A percentile compares a stretch with the other conserved stretches of the same genome.
phyloP scores from a whole-genome alignment of 352 stramenopile species.

The Globisporangium rhizosaccharum region DNA sequence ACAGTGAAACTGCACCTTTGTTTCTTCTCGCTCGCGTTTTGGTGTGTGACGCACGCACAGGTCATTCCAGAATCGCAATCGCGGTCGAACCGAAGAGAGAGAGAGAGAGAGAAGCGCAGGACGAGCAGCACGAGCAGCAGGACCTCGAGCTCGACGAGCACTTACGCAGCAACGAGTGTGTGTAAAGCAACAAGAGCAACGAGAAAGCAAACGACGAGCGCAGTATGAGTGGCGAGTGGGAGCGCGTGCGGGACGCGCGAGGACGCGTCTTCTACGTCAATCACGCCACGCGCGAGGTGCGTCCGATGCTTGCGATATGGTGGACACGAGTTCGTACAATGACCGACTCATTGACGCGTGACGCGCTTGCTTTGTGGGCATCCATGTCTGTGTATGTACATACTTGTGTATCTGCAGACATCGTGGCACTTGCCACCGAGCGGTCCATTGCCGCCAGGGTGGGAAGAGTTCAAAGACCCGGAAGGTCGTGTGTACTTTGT shows the following conservation, averaged over 20 bases:
- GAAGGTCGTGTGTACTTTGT: constrained; percentile 81
- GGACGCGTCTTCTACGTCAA: constrained; percentile 87
- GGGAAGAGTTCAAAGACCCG: constrained; percentile 73
- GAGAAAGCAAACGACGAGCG: neutral
- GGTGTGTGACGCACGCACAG: neutral
- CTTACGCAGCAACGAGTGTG: neutral
- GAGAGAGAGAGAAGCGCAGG: constrained; percentile 2
- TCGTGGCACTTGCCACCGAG: constrained; percentile 72
- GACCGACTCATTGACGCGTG: neutral
- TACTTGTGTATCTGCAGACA: constrained; percentile 32
- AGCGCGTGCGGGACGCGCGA: constrained; percentile 76
- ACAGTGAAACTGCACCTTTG: too few relatives aligned
- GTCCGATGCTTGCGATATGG: neutral
- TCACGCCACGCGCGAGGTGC: constrained; percentile 70
- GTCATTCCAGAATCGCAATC: neutral
- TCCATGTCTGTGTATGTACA: constrained; percentile 1
- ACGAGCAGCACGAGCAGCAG: too few relatives aligned
- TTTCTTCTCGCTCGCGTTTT: too few relatives aligned
- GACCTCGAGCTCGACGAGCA: neutral
- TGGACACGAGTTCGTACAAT: neutral
- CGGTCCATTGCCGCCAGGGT: constrained; percentile 62
- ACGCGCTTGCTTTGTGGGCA: neutral
- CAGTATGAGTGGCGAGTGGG: constrained; percentile 33
- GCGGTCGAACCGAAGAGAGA: neutral
- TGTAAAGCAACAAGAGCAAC: neutral